These are phyloP conservation scores for Periconia sp. DNA, from an alignment of 2,329 filamentous ascomycete species.

Conservation along the genomic window DNA sequence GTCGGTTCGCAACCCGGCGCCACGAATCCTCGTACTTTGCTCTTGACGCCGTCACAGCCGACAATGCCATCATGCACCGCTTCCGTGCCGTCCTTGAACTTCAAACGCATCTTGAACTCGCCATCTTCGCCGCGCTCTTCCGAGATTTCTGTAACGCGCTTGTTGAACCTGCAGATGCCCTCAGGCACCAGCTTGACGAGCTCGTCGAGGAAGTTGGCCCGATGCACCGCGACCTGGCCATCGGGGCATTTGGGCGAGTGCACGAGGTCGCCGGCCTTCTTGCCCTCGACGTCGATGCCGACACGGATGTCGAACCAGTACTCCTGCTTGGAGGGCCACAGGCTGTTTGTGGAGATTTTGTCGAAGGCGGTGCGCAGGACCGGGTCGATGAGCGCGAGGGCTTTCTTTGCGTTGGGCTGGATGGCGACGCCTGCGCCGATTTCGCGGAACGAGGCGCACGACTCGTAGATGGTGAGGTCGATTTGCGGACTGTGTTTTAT, in stretches of 20 bases:
- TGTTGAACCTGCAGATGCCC: slow-evolving; percentile 45
- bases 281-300: slow-evolving; percentile 21
- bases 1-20: slow-evolving; percentile 51
- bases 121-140: slow-evolving; percentile 18
- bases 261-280: slow-evolving; percentile 11
- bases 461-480: slow-evolving; percentile 57
- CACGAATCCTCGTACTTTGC: slow-evolving; percentile 54
- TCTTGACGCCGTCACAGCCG: slow-evolving; percentile 67
- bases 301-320: slow-evolving; percentile 29
- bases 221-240: slow-evolving; percentile 42
- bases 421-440: slow-evolving; percentile 62
- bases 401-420: slow-evolving; percentile 13
- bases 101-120: slow-evolving; percentile 31
- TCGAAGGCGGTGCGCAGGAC: slow-evolving; percentile 15
- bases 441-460: slow-evolving; percentile 56
- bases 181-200: slow-evolving; percentile 51
- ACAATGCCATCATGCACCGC: slow-evolving; percentile 54
- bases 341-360: slow-evolving; percentile 5
- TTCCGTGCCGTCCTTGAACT: slow-evolving; percentile 49
- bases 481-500: slow-evolving; percentile 44
- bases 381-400: slow-evolving; percentile 26
- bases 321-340: slow-evolving; percentile 13
- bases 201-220: slow-evolving; percentile 53
- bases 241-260: slow-evolving; percentile 25
- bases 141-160: slow-evolving; percentile 33